Percentiles rank a stretch among this genome's conserved stretches.
phyloP scores from a whole-genome alignment of 2,329 filamentous ascomycete genomes.

The Whalleya microplaca region DNA sequence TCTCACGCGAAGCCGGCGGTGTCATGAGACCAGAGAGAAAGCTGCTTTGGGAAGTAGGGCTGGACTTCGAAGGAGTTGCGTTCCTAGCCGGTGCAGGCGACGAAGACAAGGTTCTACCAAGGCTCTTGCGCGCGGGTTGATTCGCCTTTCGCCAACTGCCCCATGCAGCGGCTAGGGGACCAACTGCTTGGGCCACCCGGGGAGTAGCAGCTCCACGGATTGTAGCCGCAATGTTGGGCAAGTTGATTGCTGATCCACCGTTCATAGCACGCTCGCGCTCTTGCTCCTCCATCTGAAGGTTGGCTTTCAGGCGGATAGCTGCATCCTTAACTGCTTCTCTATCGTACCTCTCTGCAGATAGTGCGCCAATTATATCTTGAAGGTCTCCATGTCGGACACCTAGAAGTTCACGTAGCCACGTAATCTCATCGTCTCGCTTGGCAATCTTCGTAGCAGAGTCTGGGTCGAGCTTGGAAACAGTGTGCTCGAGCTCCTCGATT shows the following conservation, averaged over 20 bases:
- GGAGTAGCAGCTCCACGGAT: conserved; percentile 79
- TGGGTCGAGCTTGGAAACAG: conserved; percentile 69
- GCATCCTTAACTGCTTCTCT: conserved; percentile 82
- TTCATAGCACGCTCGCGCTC: conserved; percentile 86
- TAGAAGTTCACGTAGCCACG: conserved; percentile 91
- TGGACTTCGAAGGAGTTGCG: conserved; percentile 65
- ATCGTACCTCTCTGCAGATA: conserved; percentile 77
- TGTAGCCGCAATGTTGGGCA: conserved; percentile 78
- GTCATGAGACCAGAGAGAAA: conserved; percentile 84
- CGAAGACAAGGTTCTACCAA: conserved; percentile 50
- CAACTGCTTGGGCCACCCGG: conserved; percentile 81
- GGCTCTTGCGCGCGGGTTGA: conserved; percentile 52
- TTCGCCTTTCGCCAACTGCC: conserved; percentile 85
- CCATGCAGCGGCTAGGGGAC: conserved; percentile 83
- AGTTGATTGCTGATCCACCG: conserved; percentile 65
- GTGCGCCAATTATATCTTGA: conserved; percentile 83
- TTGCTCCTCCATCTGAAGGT: conserved; percentile 97
- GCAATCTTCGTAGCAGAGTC: conserved; percentile 82
- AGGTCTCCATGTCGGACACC: conserved; percentile 89
- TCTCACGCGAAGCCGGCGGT: conserved; percentile 76
- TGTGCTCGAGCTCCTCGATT: conserved; percentile 84
- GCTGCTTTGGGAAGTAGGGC: conserved; percentile 54
- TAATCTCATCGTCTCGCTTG: conserved; percentile 92
- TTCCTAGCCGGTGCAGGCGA: conserved; percentile 47
- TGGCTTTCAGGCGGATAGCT: conserved; percentile 89